phyloP scores from a whole-genome alignment of 805 yeast genomes.

The Kodamaea kaohsiungensis region DNA sequence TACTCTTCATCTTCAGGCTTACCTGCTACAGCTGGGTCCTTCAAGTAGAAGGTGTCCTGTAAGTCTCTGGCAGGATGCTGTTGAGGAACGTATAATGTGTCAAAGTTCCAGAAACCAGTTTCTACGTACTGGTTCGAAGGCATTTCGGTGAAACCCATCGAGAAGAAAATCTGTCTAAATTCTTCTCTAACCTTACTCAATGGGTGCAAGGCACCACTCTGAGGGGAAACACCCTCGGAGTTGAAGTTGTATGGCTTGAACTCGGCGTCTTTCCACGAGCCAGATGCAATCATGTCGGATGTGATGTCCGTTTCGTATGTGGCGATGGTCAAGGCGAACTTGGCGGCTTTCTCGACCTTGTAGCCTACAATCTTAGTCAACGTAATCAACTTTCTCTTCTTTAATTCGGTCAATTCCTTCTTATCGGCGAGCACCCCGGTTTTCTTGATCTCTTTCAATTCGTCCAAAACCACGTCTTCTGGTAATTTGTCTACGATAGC shows the following conservation, averaged over 20 bases:
- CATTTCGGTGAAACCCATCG: conserved; percentile 99
- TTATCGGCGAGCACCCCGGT: conserved; percentile 60
- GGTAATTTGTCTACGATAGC: conserved; percentile 59
- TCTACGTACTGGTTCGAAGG: conserved; percentile 98
- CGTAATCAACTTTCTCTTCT: conserved; percentile 85
- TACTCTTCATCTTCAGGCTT: conserved; percentile 80
- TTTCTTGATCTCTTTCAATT: conserved; percentile 55
- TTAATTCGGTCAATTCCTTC: conserved; percentile 78
- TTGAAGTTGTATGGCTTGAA: conserved; percentile 96
- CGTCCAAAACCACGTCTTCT: conserved; percentile 64
- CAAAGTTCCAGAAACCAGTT: conserved; percentile 98
- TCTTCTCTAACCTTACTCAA: conserved; percentile 96
- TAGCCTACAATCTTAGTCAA: conserved; percentile 75
- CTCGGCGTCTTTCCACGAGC: conserved; percentile 77
- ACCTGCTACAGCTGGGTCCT: conserved; percentile 83
- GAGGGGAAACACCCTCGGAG: conserved; percentile 87
- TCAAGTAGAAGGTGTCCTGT: conserved; percentile 97
- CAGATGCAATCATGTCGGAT: conserved; percentile 82
- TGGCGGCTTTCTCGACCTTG: conserved; percentile 74
- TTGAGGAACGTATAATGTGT: conserved; percentile 94
- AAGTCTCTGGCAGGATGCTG: conserved; percentile 99
- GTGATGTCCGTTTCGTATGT: conserved; percentile 92
- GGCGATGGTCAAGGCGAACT: conserved; percentile 78
- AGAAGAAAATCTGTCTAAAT: conserved; percentile 95
- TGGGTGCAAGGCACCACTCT: conserved; percentile 94